Conservation (phyloP, 176 grass and related monocot species). For the Ampelocalamus luodianensis region DNA sequence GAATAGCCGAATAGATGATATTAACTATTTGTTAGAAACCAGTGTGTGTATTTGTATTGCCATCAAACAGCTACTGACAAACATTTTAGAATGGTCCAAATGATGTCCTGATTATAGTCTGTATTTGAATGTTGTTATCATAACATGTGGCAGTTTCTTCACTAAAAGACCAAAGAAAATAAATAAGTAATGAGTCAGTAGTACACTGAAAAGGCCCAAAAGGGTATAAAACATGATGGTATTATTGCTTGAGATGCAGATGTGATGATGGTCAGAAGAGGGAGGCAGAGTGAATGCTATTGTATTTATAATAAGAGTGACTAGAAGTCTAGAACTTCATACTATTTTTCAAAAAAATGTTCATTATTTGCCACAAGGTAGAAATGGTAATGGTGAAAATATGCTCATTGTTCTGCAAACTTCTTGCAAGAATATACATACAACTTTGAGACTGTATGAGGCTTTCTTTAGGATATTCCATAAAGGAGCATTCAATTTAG, state of each 20-base stretch:
- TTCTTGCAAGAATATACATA: slow-evolving; percentile 9
- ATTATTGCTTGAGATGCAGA: slow-evolving; percentile 8
- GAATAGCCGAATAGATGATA: neutral
- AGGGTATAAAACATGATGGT: neutral
- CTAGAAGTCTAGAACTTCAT: slow-evolving; percentile 24
- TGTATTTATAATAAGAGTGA: neutral
- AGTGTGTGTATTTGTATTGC: neutral
- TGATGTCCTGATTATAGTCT: slow-evolving; percentile 16
- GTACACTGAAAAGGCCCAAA: neutral
- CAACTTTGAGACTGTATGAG: neutral
- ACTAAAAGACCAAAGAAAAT: slow-evolving; percentile 21
- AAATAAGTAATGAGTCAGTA: neutral
- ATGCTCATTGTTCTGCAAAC: slow-evolving; percentile 23
- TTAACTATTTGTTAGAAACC: neutral
- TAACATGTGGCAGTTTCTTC: neutral
- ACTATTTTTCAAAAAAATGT: neutral
- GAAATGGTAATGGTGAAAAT: slow-evolving; percentile 37
- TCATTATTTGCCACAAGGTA: neutral
- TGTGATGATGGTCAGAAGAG: slow-evolving; percentile 26
- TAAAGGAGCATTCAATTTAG: slow-evolving; percentile 24
- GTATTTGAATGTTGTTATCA: neutral
- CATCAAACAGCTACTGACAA: neutral
- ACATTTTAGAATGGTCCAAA: slow-evolving; percentile 19
- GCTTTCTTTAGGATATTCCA: slow-evolving; percentile 19
- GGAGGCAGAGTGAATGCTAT: neutral